These are phyloP conservation scores for Stenogyne calaminthoides DNA, from an alignment of 305 asterid genomes.

Conservation along the genomic window DNA sequence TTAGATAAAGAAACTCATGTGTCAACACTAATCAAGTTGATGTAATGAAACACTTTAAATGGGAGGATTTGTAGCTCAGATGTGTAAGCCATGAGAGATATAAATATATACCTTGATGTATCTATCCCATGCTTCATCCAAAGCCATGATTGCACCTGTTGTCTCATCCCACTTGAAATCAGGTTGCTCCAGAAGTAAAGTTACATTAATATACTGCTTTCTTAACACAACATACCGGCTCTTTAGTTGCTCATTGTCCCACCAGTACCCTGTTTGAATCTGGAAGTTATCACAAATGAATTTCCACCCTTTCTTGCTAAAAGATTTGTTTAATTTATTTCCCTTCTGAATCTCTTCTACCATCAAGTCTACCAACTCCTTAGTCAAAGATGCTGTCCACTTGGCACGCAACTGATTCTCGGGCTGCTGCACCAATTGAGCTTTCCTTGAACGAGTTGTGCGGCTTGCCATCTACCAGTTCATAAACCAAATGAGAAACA, in stretches of 20 bases:
- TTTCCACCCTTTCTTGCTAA: conserved; percentile 78
- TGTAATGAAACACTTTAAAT: not conserved
- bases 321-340: conserved; percentile 54
- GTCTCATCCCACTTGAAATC: conserved; percentile 68
- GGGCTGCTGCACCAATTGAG: conserved; percentile 41
- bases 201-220: conserved; percentile 55
- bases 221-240: conserved; percentile 65
- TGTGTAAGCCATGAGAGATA: not conserved
- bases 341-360: conserved; percentile 67
- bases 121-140: conserved; percentile 71
- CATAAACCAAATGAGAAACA: conserved; percentile 26
- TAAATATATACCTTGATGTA: conserved; percentile 51
- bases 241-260: conserved; percentile 80
- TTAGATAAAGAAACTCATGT: not conserved
- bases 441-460: conserved; percentile 56
- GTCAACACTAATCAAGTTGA: not conserved
- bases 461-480: conserved; percentile 63
- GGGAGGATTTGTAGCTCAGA: not conserved
- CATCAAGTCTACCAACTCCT: conserved; percentile 61
- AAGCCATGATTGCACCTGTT: conserved; percentile 57
- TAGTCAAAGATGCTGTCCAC: conserved; percentile 70
- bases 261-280: conserved; percentile 62
- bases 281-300: conserved; percentile 68
- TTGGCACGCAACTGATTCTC: conserved; percentile 75
- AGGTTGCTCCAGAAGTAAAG: conserved; percentile 50